phyloP scores from a whole-genome alignment of 1,284 basidiomycete species.

The Tremellales sp. region DNA sequence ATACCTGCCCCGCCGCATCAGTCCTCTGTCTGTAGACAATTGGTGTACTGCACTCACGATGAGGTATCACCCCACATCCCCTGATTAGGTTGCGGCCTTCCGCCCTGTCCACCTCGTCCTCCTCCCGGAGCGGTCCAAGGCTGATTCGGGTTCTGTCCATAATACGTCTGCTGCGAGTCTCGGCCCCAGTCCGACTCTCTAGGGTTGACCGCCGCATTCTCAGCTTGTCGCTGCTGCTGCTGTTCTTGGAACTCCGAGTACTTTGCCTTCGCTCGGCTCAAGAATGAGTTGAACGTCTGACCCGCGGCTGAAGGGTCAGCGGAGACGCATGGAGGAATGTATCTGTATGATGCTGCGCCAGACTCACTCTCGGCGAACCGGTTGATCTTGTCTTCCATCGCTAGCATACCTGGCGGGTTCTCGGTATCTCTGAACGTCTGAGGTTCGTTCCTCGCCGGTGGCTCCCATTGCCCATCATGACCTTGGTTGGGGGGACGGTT shows the following conservation, averaged over 20 bases:
- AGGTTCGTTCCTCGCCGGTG: not conserved
- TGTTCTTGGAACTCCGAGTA: constrained; percentile 34
- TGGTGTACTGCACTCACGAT: constrained; percentile 21
- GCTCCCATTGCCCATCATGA: not conserved
- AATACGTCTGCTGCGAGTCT: not conserved
- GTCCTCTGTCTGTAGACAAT: not conserved
- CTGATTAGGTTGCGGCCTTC: constrained; percentile 21
- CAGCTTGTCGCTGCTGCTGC: constrained; percentile 9
- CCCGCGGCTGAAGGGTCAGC: constrained; percentile 25
- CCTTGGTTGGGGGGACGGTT: constrained; percentile 10
- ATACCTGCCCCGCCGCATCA: not conserved
- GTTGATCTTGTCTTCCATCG: constrained; percentile 42
- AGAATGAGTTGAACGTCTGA: constrained; percentile 41
- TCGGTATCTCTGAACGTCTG: constrained; percentile 1
- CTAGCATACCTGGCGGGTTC: constrained; percentile 26
- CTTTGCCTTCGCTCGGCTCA: constrained; percentile 37
- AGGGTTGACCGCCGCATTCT: constrained; percentile 1
- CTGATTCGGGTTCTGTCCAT: not conserved
- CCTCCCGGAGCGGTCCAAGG: constrained; percentile 18
- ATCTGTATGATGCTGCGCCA: not conserved
- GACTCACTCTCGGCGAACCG: constrained; percentile 41
- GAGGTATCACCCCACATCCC: constrained; percentile 26
- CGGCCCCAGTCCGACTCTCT: not conserved
- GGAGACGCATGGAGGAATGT: not conserved
- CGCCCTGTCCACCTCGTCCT: constrained; percentile 21